Base-by-base conservation (phyloP, 768 basidiomycete genomes). In the Mycena galericulata region DNA sequence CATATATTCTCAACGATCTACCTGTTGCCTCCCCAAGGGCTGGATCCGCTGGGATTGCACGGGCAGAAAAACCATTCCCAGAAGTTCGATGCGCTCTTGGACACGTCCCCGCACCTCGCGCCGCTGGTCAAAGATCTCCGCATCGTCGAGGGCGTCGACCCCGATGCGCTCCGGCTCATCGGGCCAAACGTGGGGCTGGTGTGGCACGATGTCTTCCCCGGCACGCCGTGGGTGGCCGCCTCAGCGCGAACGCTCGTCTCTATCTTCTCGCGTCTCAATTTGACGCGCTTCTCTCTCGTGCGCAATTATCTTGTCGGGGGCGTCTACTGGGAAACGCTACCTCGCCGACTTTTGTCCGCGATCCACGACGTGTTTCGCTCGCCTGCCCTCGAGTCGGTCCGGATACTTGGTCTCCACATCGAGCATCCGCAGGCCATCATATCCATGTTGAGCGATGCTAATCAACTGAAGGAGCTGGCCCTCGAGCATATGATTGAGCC, bases 61-160 rank as follows among this genome's bases (percentile, higher is more conserved):
- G 34, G 8, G 34, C 34, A 36, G 34, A 6, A 14, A 14, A 36
- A 36, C 40, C 27, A 4, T 2, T 62, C 38, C 40, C 60, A 62
- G n/a, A 62, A 53, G 29, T 53, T 62, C 47, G 14, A 41, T 18
- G 30, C 2, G 26, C 24, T 62, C 15, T 22, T 62, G 20, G 12
- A 6, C 38, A 41, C 26, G 12, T 51, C 36, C 26, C 49, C 60
- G n/a, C 60, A 62, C 27, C 60, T 62, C 20, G 60, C 60, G 27
- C 38, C 30, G 2, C 50, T 62, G 15, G 50, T 62, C 20, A 50
- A 62, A 27, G 60, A 62, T 30, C 60, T 62, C 24, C 59, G 46
- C 15, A 60, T 60, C 46, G 59, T 60, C 32, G 59, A 60, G 17
- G 59, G 59, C 34, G 8, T 36, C 8, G 14, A 14, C 34, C 8